These are phyloP conservation scores for Flaveria trinervia DNA, from an alignment of 129 eudicot genomes.

Conservation along the genomic window DNA sequence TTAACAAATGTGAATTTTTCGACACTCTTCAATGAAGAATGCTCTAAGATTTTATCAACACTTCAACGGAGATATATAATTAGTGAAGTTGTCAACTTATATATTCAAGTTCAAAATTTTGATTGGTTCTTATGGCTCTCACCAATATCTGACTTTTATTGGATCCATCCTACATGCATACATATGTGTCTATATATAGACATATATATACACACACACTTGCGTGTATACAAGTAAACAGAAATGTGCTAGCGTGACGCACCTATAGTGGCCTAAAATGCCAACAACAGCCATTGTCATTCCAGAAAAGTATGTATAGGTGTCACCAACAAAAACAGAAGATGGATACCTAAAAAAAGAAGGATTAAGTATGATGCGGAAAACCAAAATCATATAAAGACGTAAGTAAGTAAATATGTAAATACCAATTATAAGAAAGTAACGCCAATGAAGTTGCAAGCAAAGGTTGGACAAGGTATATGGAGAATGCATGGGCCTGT, in stretches of 20 bases:
- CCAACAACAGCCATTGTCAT: conserved; percentile 99
- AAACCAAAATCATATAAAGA: neutral
- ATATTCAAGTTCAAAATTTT: neutral
- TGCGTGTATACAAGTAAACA: conserved; percentile 8
- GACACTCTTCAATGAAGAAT: neutral
- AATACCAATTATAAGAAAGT: conserved; percentile 93
- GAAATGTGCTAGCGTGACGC: conserved; percentile 16
- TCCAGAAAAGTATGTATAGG: conserved; percentile 96
- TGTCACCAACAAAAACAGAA: conserved; percentile 97
- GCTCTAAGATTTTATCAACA: neutral
- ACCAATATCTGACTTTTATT: neutral
- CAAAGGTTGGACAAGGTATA: conserved; percentile 90
- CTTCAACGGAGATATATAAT: neutral
- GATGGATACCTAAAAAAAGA: conserved; percentile 80
- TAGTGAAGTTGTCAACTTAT: neutral
- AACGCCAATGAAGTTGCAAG: conserved; percentile 93
- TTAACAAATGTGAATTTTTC: neutral
- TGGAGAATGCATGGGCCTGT: conserved; percentile 97
- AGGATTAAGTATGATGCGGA: conserved; percentile 10
- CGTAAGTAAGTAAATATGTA: neutral
- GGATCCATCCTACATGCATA: neutral
- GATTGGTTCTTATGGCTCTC: neutral
- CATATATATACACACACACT: conserved; percentile 14
- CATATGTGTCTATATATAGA: neutral
- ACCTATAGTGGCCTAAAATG: conserved; percentile 98